Conservation (phyloP, 192 early-diverging fungal genomes). For the Martensiomyces pterosporus region DNA sequence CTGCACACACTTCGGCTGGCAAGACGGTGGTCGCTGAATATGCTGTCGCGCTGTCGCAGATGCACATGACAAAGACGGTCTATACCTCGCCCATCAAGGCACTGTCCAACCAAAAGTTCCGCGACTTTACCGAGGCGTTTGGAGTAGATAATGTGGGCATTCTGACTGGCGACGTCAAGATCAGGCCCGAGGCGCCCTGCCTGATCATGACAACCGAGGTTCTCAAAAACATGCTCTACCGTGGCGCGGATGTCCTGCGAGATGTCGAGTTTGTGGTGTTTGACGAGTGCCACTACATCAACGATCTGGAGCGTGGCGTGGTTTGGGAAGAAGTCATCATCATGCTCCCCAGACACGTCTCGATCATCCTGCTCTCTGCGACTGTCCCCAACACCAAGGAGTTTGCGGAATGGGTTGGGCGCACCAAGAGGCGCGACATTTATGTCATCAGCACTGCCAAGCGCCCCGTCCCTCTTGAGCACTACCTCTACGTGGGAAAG, state of each 20-base stretch:
- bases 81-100: slow-evolving; percentile 99
- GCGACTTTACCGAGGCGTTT: slow-evolving; percentile 86
- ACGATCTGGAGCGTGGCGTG: slow-evolving; percentile 91
- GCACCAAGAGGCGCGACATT: slow-evolving; percentile 96
- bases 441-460: slow-evolving; percentile 94
- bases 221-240: slow-evolving; percentile 94
- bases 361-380: slow-evolving; percentile 90
- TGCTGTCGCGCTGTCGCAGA: slow-evolving; percentile 87
- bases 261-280: slow-evolving; percentile 99
- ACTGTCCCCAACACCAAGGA: slow-evolving; percentile 98
- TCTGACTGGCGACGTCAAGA: slow-evolving; percentile 96
- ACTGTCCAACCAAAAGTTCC: slow-evolving; percentile 96
- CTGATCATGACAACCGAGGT: slow-evolving; percentile 99
- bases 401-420: slow-evolving; percentile 99
- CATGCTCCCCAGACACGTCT: slow-evolving; percentile 95
- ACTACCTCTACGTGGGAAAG: slow-evolving; percentile 73
- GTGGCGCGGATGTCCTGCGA: slow-evolving; percentile 91
- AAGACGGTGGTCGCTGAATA: slow-evolving; percentile 99
- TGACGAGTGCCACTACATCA: slow-evolving; percentile 98
- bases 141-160: slow-evolving; percentile 91
- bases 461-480: slow-evolving; percentile 93
- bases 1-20: slow-evolving; percentile 97
- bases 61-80: slow-evolving; percentile 93
- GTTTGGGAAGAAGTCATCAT: slow-evolving; percentile 99
- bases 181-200: slow-evolving; percentile 92